Base-by-base conservation (phyloP, 2,329 filamentous ascomycete species). In the Aspergillus clavatus region DNA sequence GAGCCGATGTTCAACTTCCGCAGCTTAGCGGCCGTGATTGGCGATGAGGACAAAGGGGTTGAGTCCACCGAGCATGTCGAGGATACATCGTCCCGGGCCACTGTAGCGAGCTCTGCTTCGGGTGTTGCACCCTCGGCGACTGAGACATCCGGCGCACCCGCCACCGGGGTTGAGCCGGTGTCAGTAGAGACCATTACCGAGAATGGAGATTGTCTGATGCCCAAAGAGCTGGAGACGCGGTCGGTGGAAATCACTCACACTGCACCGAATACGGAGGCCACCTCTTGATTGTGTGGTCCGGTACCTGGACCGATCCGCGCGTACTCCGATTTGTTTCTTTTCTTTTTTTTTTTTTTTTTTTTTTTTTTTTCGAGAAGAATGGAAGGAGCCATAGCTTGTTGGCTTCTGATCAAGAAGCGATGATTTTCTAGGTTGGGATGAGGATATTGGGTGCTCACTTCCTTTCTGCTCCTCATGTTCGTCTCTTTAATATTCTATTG, bases 1-100 rank as follows among this genome's bases (percentile, higher is more conserved):
- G 90, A 96, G 61, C 81, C 89, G 3, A 82, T 95, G 79, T 93
- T 95, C 68, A 96, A 95, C 65, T 96, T 96, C 62, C 78, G 83
- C 45, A 95, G 89, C 55, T 72, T 97, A 18, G 87, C 88, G 2
- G 87, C 88, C 50, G 87, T 94, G 64, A 87, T 96, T 23, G 87
- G 84, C 0, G 81, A 78, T 29, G 77, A 82, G 40, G 79, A 82
- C 33, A 74, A 77, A 45, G 61, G 61, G 7, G 65, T 65, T 5
- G 61, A 58, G 42, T 57, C 58, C 28, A 43, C 56, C 4, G 66
- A 68, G 39, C 67, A 71, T 50, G 61, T 68, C 27, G 71, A 72
- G 50, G 53, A 70, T 45, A 46, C 57, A 22, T 43, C 47, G 7
- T 40, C 48, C n/a, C 47, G 40, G 5, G 40, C 48, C 14, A 47